Base-by-base conservation (phyloP, 768 basidiomycete species). In the Pleurotus ostreatus region DNA sequence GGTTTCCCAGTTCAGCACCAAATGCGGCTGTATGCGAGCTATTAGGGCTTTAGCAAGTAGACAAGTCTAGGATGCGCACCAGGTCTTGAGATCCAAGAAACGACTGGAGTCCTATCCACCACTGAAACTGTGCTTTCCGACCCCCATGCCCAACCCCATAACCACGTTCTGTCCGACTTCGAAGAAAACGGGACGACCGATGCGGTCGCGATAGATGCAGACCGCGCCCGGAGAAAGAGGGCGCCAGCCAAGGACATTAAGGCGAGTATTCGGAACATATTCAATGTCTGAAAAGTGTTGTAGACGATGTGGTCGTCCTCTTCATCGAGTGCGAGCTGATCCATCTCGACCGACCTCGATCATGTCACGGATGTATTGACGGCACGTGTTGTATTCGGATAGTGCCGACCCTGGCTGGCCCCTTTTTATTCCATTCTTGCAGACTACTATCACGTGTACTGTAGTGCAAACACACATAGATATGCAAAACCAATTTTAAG, bases 91-190 rank as follows among this genome's bases (percentile, higher is more conserved):
- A 77, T 74, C 66, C 89, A 93, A 2, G 81, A 81, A 56, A 92
- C 73, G 0, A 84, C 74, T 0, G 90, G 90, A 4, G 81, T 76
- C 57, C 83, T 82, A 71, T 92, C 90, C 38, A 92, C 85, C 58
- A 92, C 75, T 22, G 89, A 85, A 57, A 92, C 88, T 23, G 83
- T 78, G 59, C 83, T 83, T 61, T 86, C 84, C 0, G 81, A 78
- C 7, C 84, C 84, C 84, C 83, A 85, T 0, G 83, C 80, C 84
- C 84, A 86, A 5, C 77, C 78, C 82, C 81, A 84, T 34, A 78
- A 60, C 72, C 83, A 84, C 43, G 72, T 74, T 20, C 74, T 77
- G 53, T 86, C 84, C 0, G 83, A 78, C 53, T 78, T 78, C 25
- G 70, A 61, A 30, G 57, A 66, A 40, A 81, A 68, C 30, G 66